Evolutionary conservation across 1,284 basidiomycete genomes (phyloP), one percentile per base, ranked within the genome.

Genomic region (Porodaedalea pini): DNA sequence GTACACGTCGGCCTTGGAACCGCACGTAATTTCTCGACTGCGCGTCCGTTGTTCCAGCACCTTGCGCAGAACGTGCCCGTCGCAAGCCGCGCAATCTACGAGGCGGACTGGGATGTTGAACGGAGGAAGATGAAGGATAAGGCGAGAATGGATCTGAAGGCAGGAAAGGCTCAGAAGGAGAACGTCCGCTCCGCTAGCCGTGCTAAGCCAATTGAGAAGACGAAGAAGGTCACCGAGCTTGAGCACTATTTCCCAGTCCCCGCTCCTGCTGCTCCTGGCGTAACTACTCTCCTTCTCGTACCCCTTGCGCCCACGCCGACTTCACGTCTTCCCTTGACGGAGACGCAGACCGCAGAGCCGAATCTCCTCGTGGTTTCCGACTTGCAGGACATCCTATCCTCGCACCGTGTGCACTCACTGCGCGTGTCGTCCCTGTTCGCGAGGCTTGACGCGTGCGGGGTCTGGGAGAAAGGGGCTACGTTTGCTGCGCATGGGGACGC

Each of bases 11-110:
- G 88, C 6, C 73, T 91, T 0, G 87, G 86, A 31, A 80, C 79
- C 0, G 85, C 84, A 1, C 75, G 88, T 48, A 88, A 83, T 65
- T 91, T 91, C 70, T 82, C 81, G 27, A 81, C 84, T 3, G 78
- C 75, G 5, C 79, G 86, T 1, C 85, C 88, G 2, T 77, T 90
- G 53, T 90, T 91, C 75, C 83, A 89, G 68, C 83, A 85, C 65
- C 68, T 91, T 27, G 80, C 80, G 1, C 81, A 91, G 68, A 91
- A 91, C 66, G 82, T 89, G 1, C 88, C 88, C 5, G 71, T 91
- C 19, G 76, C 80, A 0, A 81, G 78, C 8, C 79, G 88, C 34
- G 81, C 88, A 0, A 72, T 90, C 36, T 83, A 80, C 67, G 85
- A 90, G 68, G 81, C 80, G 0, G 86, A 89, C 67, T 81, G 81